Evolutionary conservation across 305 asterid genomes (phyloP).

Genomic region (Rubia peregrina): DNA sequence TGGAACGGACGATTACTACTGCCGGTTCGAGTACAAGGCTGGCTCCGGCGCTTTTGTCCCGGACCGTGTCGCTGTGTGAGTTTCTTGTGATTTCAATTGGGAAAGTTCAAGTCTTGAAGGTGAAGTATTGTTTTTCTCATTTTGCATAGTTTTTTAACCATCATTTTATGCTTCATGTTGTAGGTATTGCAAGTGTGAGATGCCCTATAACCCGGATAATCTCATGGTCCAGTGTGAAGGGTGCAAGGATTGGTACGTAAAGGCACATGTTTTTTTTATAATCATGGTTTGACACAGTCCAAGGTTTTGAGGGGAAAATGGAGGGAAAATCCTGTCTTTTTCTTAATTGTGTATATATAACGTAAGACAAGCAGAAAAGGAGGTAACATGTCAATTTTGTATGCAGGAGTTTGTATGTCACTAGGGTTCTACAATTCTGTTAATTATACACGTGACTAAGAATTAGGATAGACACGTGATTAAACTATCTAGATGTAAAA

Average conservation of each 20-base stretch:
- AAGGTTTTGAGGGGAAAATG: neutral
- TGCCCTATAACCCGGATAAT: conserved; percentile 82
- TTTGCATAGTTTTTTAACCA: conserved; percentile 16
- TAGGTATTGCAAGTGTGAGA: conserved; percentile 81
- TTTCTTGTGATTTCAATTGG: neutral
- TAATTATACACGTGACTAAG: neutral
- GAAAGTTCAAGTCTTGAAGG: neutral
- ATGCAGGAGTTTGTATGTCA: neutral
- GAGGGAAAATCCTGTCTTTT: neutral
- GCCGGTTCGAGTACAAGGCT: conserved; percentile 50
- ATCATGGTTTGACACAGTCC: neutral
- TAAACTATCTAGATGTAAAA: too few relatives aligned
- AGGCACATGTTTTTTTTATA: neutral
- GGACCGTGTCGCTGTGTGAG: conserved; percentile 47
- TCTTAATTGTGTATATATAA: neutral
- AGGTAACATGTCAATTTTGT: neutral
- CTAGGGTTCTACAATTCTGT: neutral
- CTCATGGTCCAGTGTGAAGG: conserved; percentile 67
- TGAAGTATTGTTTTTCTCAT: neutral
- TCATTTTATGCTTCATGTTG: conserved; percentile 11
- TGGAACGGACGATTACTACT: conserved; percentile 52
- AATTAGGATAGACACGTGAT: too few relatives aligned
- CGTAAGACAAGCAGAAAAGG: neutral
- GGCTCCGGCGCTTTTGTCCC: conserved; percentile 48
- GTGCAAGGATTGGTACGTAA: conserved; percentile 62